These are phyloP conservation scores for Prototheca cutis DNA, from an alignment of 163 green algal species.

Conservation along the genomic window DNA sequence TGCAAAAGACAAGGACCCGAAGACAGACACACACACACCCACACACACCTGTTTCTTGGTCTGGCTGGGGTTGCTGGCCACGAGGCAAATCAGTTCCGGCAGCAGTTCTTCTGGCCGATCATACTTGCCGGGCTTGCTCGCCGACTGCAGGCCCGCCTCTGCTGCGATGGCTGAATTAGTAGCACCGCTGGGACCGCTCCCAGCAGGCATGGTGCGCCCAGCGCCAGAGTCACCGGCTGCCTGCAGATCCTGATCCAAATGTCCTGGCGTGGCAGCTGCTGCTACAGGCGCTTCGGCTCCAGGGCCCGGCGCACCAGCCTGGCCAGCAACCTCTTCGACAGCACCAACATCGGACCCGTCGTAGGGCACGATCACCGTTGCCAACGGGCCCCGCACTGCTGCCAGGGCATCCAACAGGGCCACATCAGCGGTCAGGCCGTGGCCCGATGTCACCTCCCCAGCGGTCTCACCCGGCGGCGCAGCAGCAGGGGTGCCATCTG, in stretches of 20 bases:
- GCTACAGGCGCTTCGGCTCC: no score
- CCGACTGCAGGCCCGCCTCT: neutral
- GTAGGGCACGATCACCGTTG: slow-evolving; percentile 7
- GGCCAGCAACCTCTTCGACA: no score
- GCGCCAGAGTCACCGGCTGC: neutral
- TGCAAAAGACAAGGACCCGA: no score
- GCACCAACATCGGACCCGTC: no score
- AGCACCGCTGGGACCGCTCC: no score
- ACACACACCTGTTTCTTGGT: slow-evolving; percentile 7
- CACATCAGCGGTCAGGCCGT: neutral
- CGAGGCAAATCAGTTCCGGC: slow-evolving; percentile 5
- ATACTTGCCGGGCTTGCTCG: neutral
- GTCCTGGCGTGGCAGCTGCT: no score
- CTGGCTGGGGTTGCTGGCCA: neutral
- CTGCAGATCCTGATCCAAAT: neutral
- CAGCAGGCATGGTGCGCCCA: no score
- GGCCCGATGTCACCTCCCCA: neutral
- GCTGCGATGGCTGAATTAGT: no score
- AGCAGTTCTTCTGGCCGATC: slow-evolving; percentile 11
- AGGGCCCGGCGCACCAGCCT: no score
- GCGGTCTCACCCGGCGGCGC: neutral
- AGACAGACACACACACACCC: no score
- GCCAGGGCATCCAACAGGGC: slow-evolving; percentile 11
- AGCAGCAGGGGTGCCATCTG: neutral
- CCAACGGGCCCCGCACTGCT: neutral